phyloP scores from a whole-genome alignment of 2,329 filamentous ascomycete genomes.

The Colletotrichum sp. region DNA sequence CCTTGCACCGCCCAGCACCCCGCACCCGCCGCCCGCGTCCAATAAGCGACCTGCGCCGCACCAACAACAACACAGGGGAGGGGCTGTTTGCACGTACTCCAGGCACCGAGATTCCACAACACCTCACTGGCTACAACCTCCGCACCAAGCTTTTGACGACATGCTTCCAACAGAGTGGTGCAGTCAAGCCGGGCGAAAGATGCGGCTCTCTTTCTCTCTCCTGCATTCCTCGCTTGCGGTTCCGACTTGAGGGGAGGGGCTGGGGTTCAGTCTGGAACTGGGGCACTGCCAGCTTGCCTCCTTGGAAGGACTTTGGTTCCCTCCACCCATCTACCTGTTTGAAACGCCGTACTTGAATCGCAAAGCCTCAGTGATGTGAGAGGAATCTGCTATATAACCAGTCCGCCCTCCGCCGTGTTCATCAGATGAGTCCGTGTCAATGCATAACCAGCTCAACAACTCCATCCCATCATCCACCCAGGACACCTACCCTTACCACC shows the following conservation, averaged over 20 bases:
- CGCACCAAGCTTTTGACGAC: background rate
- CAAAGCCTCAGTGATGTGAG: background rate
- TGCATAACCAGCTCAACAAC: background rate
- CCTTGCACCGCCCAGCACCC: background rate
- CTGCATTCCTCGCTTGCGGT: background rate
- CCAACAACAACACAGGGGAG: background rate
- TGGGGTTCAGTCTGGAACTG: background rate
- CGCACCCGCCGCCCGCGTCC: background rate
- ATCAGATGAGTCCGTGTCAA: background rate
- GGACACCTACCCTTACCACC: background rate
- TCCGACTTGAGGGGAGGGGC: background rate
- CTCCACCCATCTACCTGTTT: background rate
- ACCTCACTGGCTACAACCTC: background rate
- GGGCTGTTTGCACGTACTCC: background rate
- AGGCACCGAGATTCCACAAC: constrained; percentile 15
- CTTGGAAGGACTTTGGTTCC: background rate
- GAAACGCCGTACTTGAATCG: background rate
- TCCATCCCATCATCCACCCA: background rate
- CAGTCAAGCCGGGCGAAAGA: background rate
- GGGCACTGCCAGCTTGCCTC: background rate
- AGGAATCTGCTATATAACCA: background rate
- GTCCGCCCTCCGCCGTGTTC: background rate
- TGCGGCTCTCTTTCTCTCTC: background rate
- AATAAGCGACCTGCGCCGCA: background rate
- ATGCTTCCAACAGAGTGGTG: background rate